Evolutionary conservation across 441 rosid genomes (phyloP), one percentile per base, ranked within the genome.

Genomic region (Croton laevigatus): DNA sequence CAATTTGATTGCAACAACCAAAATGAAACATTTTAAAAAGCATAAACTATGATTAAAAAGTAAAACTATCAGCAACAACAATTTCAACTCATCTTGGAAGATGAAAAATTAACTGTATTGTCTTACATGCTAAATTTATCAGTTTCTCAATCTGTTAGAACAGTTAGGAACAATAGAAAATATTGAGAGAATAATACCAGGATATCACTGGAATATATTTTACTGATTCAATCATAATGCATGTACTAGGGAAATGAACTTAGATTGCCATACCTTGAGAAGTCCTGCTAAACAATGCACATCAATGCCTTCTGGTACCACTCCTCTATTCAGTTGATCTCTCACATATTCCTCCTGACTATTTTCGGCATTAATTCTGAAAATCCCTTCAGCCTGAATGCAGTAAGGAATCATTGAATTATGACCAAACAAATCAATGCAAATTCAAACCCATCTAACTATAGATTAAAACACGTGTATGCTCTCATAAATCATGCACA

Each of bases 231-330:
- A n/a, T n/a, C n/a, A 62, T 11, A 36, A 12, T 2, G 48, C 44
- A 19, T 42, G 12, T 70, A 71, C 71, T 23, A 7, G 60, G 27
- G 66, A 32, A 68, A 71, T 51, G 8, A 70, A 27, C 22, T 0
- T 38, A 65, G 67, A 69, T 17, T n/a, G 36, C 62, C 2, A 49
- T 74, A 91, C 98, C 97, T 93, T 93, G 81, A 93, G 88, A 77
- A 93, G 90, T 77, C 98, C 97, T 19, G 98, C 93, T 74, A 93
- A 83, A 78, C 96, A 89, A 70, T 93, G 97, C 53, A 89, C 85
- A 77, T 91, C 97, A n/a, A 88, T 73, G 71, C 89, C 82, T 37
- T 81, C 89, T 0, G 96, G 91, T 69, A 88, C 81, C 36, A 85
- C 76, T 70, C 98, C 97, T 51, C 88, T 65, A 80, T 91, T 89